These are phyloP conservation scores for Diaporthe destruens DNA, from an alignment of 2,329 filamentous ascomycete species.

Conservation along the genomic window DNA sequence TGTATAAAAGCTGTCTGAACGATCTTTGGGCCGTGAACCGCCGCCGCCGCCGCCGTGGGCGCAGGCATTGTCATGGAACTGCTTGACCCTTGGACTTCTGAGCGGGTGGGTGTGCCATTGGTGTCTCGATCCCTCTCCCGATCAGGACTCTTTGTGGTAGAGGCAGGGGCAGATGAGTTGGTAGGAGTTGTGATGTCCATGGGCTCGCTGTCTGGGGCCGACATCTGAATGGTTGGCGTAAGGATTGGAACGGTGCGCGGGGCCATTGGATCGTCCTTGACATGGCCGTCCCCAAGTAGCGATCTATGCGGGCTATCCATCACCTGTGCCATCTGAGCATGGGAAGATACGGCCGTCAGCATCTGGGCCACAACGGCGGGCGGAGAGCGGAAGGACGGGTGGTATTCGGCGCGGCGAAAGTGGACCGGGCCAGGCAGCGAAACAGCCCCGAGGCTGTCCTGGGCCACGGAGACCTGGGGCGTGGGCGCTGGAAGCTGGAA, in stretches of 20 bases:
- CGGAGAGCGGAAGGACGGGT: constrained; percentile 2
- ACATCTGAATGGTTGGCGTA: constrained; percentile 69
- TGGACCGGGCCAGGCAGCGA: constrained; percentile 28
- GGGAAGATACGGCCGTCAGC: constrained; percentile 44
- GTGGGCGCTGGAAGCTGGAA: too few relatives aligned
- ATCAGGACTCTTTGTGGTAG: constrained; percentile 60
- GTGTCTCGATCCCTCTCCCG: constrained; percentile 50
- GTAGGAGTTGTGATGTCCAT: constrained; percentile 72
- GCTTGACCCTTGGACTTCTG: constrained; percentile 52
- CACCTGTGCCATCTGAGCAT: constrained; percentile 66
- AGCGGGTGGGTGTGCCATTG: constrained; percentile 53
- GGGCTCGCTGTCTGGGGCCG: constrained; percentile 68
- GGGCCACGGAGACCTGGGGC: not conserved
- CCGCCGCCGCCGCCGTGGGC: constrained; percentile 73
- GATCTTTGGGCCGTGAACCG: constrained; percentile 93
- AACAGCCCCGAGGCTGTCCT: not conserved
- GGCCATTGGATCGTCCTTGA: constrained; percentile 60
- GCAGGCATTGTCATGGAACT: constrained; percentile 62
- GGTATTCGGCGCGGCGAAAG: constrained; percentile 35
- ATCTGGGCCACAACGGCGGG: constrained; percentile 26
- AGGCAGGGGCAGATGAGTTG: constrained; percentile 58
- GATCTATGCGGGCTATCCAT: constrained; percentile 64
- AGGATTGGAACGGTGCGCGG: constrained; percentile 69
- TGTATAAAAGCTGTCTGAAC: constrained; percentile 99
- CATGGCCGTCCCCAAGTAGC: constrained; percentile 52